Base-by-base conservation (phyloP, 1,139 yeast genomes). In the Nakaseomyces glabratus region DNA sequence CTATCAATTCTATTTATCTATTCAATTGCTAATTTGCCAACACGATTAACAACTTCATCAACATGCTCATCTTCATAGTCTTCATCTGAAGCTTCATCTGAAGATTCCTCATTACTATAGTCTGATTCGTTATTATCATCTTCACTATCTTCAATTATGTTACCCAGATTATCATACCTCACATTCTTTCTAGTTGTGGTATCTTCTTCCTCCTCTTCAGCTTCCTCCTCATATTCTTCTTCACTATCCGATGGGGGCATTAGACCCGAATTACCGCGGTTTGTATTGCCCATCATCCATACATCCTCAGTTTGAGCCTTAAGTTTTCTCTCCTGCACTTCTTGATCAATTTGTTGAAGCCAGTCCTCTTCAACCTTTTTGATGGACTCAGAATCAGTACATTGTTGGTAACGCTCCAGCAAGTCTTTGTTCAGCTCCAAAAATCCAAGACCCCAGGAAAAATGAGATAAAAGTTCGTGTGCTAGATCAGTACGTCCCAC, bases 401-500 rank as follows among this genome's bases (percentile, higher is more conserved):
- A 90, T 29, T 69, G 55, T 35, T 78, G 80, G 51, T 93, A 93
- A 8, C 79, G 55, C 36, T 75, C 79, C 17, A 93, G 53, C 22
- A 93, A 63, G 44, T 85, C 96, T 43, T 72, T 70, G 55, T 93
- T 93, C 36, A 93, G 75, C 39, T 81, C 78, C 47, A 93, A 61
- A 48, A 90, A 90, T 0, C 85, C 78, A 19, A 73, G 70, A 2
- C 99, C 99, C 96, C 97, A 90, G 1, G 94, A 78, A 54, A 90
- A 90, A 52, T 86, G 76, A 34, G 75, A 69, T 43, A 90, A 60
- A 15, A 88, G 67, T 43, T 73, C 68, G 25, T 69, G 73, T 0
- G 98, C 98, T 93, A 93, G 85, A 46, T 88, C 97, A 33, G 65
- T 62, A 46, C 78, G 90, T 0, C 97, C 98, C 0, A 86, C 90